Evolutionary conservation across 495 filamentous ascomycete species (phyloP), one percentile per base, ranked within the genome.

Genomic region (Cudoniella acicularis): DNA sequence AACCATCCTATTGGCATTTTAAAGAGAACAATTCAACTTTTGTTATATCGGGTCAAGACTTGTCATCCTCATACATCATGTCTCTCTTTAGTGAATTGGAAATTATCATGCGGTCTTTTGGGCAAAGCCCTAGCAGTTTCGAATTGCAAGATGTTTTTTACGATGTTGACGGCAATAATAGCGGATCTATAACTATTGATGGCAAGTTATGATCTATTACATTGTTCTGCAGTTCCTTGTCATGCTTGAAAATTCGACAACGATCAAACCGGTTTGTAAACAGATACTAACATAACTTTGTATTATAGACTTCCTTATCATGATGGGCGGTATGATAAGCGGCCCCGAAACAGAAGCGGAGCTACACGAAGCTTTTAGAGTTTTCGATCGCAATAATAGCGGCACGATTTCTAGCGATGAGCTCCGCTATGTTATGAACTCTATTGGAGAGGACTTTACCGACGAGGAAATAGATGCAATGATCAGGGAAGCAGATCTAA

Each of bases 281-380:
- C 55, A 26, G 21, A 21, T 49, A 26, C 55, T 63, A 21, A 61
- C 46, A 46, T 56, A 70, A 61, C 67, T n/a, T 9, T 25, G n/a
- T n/a, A n/a, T n/a, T n/a, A n/a, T n/a, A 96, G 94, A 98, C 66
- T 98, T 98, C 79, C 83, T 98, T 56, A 98, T 94, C 59, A 98
- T 98, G 95, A 98, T 98, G 94, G 94, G 95, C 54, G 87, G 95
- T 69, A 98, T 98, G 81, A 98, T 98, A 95, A 98, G 98, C 84
- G 95, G 98, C 70, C 98, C 95, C 65, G 94, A 98, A 69, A 97
- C 93, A 51, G 95, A 98, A 79, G 95, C 98, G 80, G 94, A 98
- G 75, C 98, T 98, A 70, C 89, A 95, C 67, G 90, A 96, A 73
- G 91, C 78, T 1, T 80, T 81, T 72, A 80, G 79, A 72, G 94